Evolutionary conservation across 2,329 filamentous ascomycete genomes (phyloP).

Genomic region (Thelonectria discophora): DNA sequence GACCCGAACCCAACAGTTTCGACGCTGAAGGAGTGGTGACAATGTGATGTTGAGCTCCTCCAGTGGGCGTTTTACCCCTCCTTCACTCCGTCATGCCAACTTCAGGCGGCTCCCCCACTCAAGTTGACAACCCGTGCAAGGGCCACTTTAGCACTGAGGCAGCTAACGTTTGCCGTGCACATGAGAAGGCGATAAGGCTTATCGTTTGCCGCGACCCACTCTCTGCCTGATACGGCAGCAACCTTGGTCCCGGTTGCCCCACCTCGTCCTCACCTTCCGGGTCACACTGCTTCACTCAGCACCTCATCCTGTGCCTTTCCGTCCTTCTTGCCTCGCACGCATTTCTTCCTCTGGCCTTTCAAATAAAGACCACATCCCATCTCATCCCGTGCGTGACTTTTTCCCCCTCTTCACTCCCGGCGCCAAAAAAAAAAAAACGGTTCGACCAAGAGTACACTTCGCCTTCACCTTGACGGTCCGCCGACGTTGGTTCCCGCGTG

Average conservation of each 20-base stretch:
- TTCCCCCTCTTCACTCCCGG: not conserved
- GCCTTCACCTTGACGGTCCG: constrained; percentile 9
- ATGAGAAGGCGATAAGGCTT: constrained; percentile 40
- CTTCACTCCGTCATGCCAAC: constrained; percentile 5
- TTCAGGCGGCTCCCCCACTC: constrained; percentile 2
- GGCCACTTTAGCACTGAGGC: constrained; percentile 11
- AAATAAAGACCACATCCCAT: not conserved
- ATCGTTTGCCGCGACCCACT: constrained; percentile 42
- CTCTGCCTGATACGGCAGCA: constrained; percentile 46
- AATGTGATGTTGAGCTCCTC: too few relatives aligned
- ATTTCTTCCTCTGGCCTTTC: constrained; percentile 18
- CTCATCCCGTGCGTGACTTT: not conserved
- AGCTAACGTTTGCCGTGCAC: constrained; percentile 14
- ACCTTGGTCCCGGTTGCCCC: constrained; percentile 40
- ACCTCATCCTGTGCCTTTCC: constrained; percentile 29
- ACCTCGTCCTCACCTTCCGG: constrained; percentile 43
- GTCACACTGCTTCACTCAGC: constrained; percentile 29
- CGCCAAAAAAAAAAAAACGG: not conserved
- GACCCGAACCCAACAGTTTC: too few relatives aligned
- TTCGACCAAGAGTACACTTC: not conserved
- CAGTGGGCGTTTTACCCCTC: too few relatives aligned
- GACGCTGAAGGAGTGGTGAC: too few relatives aligned
- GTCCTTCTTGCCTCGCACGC: constrained; percentile 17
- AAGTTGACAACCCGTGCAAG: not conserved
- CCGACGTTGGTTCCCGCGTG: constrained; percentile 31